Percentiles rank a stretch among this genome's conserved stretches.
These are phyloP conservation scores for Mycena galericulata DNA, from an alignment of 768 basidiomycete species.

Conservation along the genomic window DNA sequence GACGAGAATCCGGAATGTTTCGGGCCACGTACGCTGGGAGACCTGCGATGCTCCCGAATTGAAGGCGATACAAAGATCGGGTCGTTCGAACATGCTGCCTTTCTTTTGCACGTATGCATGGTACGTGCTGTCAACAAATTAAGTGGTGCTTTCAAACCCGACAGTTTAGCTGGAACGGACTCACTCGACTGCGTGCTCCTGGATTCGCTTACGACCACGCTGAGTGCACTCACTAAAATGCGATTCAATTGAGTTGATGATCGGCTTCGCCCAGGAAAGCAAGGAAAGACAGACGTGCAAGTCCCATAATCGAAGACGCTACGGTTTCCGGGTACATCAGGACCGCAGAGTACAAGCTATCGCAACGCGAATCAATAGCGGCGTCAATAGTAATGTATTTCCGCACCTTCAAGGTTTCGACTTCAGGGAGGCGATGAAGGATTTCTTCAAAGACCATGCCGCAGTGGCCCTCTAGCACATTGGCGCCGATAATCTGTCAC, in stretches of 20 bases:
- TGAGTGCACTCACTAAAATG: no score
- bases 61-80: slow-evolving; percentile 30
- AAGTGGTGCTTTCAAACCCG: no score
- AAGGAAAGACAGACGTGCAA: no score
- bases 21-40: slow-evolving; percentile 4
- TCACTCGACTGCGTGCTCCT: slow-evolving; percentile 21
- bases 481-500: slow-evolving; percentile 36
- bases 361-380: neutral
- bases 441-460: slow-evolving; percentile 37
- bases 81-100: slow-evolving; percentile 16
- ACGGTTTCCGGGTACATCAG: slow-evolving; percentile 20
- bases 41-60: slow-evolving; percentile 21
- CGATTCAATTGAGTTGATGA: no score
- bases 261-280: no score
- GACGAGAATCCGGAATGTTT: slow-evolving; percentile 17
- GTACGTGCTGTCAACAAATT: slow-evolving; percentile 21
- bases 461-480: slow-evolving; percentile 21
- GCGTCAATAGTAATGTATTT: neutral
- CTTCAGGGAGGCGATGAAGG: slow-evolving; percentile 39
- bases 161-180: neutral
- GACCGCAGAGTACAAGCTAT: slow-evolving; percentile 37
- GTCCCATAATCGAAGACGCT: no score
- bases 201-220: slow-evolving; percentile 19
- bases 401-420: slow-evolving; percentile 37
- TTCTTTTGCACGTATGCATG: slow-evolving; percentile 13